Percentiles rank a stretch among this genome's conserved stretches.
Evolutionary conservation across 495 filamentous ascomycete species (phyloP).

Genomic region (Aspergillus kassunensis): DNA sequence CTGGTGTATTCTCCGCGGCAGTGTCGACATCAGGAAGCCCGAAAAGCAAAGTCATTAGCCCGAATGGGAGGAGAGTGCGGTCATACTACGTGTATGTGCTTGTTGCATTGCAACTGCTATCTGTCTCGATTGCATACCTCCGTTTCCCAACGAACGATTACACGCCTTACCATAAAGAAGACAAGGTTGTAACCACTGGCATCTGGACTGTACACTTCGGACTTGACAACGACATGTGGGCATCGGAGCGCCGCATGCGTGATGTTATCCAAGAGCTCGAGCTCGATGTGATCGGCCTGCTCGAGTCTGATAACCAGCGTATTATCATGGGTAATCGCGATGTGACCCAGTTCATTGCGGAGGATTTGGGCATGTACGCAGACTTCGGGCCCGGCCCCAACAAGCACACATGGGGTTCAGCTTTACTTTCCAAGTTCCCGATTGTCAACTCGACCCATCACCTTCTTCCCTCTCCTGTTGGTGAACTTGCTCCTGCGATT

Average conservation of each 20-base stretch:
- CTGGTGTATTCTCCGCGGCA: slow-evolving; percentile 75
- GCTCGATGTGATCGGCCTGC: slow-evolving; percentile 87
- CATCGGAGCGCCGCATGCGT: slow-evolving; percentile 88
- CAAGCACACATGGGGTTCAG: slow-evolving; percentile 97
- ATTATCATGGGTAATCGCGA: slow-evolving; percentile 99
- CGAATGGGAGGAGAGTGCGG: slow-evolving; percentile 50
- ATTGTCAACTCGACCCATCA: slow-evolving; percentile 97
- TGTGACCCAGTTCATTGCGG: slow-evolving; percentile 89
- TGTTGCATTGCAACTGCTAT: slow-evolving; percentile 68
- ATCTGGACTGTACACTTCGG: slow-evolving; percentile 99
- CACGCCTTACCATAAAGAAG: slow-evolving; percentile 79
- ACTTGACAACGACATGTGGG: slow-evolving; percentile 99
- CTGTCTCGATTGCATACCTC: slow-evolving; percentile 78
- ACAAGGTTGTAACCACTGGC: slow-evolving; percentile 82
- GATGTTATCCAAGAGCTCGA: slow-evolving; percentile 90
- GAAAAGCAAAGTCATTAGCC: slow-evolving; percentile 49
- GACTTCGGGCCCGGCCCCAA: slow-evolving; percentile 97
- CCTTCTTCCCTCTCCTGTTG: slow-evolving; percentile 85
- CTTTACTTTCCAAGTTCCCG: slow-evolving; percentile 93
- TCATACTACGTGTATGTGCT: slow-evolving; percentile 76
- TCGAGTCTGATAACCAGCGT: slow-evolving; percentile 91
- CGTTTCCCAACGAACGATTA: slow-evolving; percentile 94
- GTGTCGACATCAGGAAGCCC: slow-evolving; percentile 46
- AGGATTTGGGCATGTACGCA: slow-evolving; percentile 96
- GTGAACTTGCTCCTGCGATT: slow-evolving; percentile 94